Evolutionary conservation across 2,329 filamentous ascomycete species (phyloP).

Genomic region (Hymenotorrendiella dingleyae): DNA sequence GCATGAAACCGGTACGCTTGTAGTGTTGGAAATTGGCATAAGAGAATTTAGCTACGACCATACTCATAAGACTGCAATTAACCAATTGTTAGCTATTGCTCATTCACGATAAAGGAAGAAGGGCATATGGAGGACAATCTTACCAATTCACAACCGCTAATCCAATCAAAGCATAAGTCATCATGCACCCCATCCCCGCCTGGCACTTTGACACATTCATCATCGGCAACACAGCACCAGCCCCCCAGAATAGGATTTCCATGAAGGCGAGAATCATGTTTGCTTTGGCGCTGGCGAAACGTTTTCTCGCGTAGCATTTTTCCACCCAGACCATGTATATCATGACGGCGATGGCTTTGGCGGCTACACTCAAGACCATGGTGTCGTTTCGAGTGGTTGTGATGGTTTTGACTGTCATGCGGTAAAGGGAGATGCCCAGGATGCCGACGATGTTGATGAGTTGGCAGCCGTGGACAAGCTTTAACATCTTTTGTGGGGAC

Average conservation of each 20-base stretch:
- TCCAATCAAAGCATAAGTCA: slow-evolving; percentile 1
- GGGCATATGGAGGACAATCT: neutral
- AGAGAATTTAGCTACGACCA: neutral
- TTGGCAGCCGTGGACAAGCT: neutral
- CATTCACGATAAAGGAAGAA: neutral
- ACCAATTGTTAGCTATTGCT: neutral
- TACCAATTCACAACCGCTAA: slow-evolving; percentile 3
- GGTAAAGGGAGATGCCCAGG: slow-evolving; percentile 1
- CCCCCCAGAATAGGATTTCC: slow-evolving; percentile 3
- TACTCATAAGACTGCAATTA: neutral
- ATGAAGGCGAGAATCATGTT: slow-evolving; percentile 1
- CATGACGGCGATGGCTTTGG: slow-evolving; percentile 2
- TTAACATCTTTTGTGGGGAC: neutral
- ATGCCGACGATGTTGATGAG: neutral
- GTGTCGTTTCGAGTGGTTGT: slow-evolving; percentile 1
- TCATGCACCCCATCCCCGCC: neutral
- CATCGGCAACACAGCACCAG: neutral
- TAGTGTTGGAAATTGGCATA: neutral
- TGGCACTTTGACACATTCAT: neutral
- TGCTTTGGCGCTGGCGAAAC: neutral
- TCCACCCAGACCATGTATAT: slow-evolving; percentile 2
- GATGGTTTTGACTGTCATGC: neutral
- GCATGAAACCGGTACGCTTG: neutral
- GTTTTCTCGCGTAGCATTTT: neutral
- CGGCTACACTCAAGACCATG: slow-evolving; percentile 4